Base-by-base conservation (phyloP, 2,329 filamentous ascomycete genomes). In the Leptosphaerulina australis region DNA sequence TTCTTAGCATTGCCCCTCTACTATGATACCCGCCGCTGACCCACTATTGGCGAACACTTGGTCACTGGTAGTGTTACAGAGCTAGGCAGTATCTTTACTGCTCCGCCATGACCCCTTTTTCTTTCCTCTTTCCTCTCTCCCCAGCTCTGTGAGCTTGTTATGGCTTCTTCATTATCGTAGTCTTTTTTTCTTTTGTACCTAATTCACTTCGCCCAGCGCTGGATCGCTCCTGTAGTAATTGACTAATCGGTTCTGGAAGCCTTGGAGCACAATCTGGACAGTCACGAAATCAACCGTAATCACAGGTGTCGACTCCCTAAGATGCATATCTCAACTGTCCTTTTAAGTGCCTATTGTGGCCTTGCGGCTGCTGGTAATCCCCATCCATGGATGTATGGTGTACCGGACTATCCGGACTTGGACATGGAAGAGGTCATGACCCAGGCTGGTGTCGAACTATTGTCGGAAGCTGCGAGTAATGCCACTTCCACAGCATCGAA, bases 321-420 rank as follows among this genome's bases (percentile, higher is more conserved):
- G 12, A 68, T 70, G 66, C 60, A 54, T 55, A 50, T 59, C 6
- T 43, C 56, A 4, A 24, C 61, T 3, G 25, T 63, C 4, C 38
- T 70, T 12, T 38, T 66, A 10, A 50, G 62, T 37, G 58, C 56
- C 24, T 57, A 58, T 21, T 58, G 58, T 17, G 50, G 64, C 33
- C 51, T 68, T 1, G 47, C 45, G 26, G 50, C 56, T 12, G 59
- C 62, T 24, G 60, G 56, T 2, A 58, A 58, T 20, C 58, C 62
- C 4, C 56, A 63, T 29, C 67, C 66, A 33, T 70, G 64, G 59
- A 71, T 69, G 59, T 71, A 69, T 41, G 68, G 68, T 11, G 67
- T 71, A 10, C 68, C 68, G 1, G 63, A 62, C 31, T 63, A 44
- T 28, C 60, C 63, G 11, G 64, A 64, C 25, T 53, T 66, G 24